phyloP scores from a whole-genome alignment of 2,329 filamentous ascomycete species.

The Aspergillus carbonarius region DNA sequence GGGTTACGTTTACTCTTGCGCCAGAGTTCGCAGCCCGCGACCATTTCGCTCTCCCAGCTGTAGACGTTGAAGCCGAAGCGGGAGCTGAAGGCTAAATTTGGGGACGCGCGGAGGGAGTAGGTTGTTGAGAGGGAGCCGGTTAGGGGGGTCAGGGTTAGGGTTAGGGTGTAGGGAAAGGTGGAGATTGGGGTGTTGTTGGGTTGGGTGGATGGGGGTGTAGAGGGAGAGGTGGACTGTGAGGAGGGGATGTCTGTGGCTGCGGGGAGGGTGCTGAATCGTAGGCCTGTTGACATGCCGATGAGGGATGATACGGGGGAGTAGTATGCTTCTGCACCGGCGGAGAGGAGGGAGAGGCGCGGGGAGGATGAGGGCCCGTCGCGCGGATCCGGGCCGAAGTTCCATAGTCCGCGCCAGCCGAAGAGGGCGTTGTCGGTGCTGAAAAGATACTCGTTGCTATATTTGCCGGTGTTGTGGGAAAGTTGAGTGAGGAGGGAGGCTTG shows the following conservation, averaged over 20 bases:
- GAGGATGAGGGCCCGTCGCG: conserved; percentile 44
- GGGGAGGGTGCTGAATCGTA: conserved; percentile 81
- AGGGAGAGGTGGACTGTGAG: conserved; percentile 22
- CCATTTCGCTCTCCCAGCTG: conserved; percentile 93
- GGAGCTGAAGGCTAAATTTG: conserved; percentile 79
- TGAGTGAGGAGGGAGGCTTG: conserved; percentile 48
- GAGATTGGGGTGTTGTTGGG: conserved; percentile 45
- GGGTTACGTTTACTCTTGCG: conserved; percentile 49
- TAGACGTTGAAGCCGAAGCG: conserved; percentile 97
- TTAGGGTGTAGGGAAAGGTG: conserved; percentile 90
- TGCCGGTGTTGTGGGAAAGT: conserved; percentile 71
- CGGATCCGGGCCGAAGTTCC: conserved; percentile 82
- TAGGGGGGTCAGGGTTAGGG: conserved; percentile 86
- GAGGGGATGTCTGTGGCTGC: conserved; percentile 47
- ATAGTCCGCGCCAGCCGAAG: conserved; percentile 81
- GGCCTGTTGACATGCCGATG: conserved; percentile 82
- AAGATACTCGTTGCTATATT: conserved; percentile 84
- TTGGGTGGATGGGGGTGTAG: conserved; percentile 21
- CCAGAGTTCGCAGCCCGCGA: conserved; percentile 92
- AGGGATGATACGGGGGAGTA: conserved; percentile 95
- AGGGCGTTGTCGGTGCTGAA: conserved; percentile 91
- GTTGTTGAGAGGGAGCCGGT: conserved; percentile 91
- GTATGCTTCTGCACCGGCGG: conserved; percentile 88
- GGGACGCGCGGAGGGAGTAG: conserved; percentile 85
- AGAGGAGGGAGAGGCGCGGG: conserved; percentile 73